These are phyloP conservation scores for Russula sp. DNA, from an alignment of 768 basidiomycete species.

Conservation along the genomic window DNA sequence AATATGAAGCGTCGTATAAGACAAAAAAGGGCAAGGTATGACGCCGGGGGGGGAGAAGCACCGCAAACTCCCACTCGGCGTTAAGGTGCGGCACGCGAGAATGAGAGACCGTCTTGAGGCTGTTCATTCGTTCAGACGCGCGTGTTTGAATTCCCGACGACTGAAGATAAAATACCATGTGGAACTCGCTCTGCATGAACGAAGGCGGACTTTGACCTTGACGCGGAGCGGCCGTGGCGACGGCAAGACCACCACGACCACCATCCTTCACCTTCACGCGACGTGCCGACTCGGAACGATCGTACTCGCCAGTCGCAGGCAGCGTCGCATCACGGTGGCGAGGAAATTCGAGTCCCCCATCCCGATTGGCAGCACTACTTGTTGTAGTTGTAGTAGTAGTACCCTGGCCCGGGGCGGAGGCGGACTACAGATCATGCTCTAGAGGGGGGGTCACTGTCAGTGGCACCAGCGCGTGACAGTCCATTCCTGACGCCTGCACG, in stretches of 20 bases:
- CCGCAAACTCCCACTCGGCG: conserved; percentile 21
- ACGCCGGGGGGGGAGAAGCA: neutral
- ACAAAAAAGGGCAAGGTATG: too few relatives aligned
- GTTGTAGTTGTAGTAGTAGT: too few relatives aligned
- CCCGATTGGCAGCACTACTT: too few relatives aligned
- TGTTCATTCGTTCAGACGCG: neutral
- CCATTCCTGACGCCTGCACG: too few relatives aligned
- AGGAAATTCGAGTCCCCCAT: neutral
- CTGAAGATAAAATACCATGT: conserved; percentile 1
- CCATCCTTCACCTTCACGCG: neutral
- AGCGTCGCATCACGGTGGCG: neutral
- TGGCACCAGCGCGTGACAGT: neutral
- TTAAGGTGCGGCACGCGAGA: conserved; percentile 15
- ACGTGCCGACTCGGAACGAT: neutral
- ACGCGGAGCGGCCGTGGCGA: neutral
- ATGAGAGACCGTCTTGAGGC: conserved; percentile 20
- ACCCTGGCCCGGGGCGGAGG: too few relatives aligned
- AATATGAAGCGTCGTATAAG: neutral
- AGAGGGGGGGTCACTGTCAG: too few relatives aligned
- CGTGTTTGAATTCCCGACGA: too few relatives aligned
- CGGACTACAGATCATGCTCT: neutral
- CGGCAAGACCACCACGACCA: neutral
- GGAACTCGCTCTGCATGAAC: conserved; percentile 19
- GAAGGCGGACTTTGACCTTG: neutral
- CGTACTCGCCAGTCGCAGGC: neutral